Conservation (phyloP, 805 yeast genomes). For the Myxozyma udenii region DNA sequence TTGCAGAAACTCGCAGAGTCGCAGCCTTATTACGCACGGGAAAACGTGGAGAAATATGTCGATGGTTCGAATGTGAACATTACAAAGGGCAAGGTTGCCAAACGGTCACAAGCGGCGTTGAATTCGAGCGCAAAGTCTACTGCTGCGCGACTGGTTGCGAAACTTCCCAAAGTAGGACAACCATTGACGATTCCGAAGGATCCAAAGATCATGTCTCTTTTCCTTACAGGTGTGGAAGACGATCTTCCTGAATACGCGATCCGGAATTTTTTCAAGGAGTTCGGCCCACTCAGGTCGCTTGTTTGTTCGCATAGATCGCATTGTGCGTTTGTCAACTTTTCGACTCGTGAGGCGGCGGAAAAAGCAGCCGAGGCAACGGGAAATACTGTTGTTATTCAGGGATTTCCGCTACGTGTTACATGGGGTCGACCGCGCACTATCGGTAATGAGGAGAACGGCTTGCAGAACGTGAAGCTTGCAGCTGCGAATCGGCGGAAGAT, state of each 20-base stretch:
- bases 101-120: conserved; percentile 16
- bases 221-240: conserved; percentile 70
- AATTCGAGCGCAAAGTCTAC: conserved; percentile 40
- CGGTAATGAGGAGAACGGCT: conserved; percentile 24
- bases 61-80: conserved; percentile 4
- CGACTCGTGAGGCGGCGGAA: conserved; percentile 52
- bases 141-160: conserved; percentile 51
- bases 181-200: conserved; percentile 42
- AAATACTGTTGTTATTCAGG: conserved; percentile 21
- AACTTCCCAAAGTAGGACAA: conserved; percentile 57
- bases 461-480: conserved; percentile 24
- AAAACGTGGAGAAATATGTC: conserved; percentile 23
- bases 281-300: conserved; percentile 50
- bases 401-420: conserved; percentile 30
- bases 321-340: conserved; percentile 63
- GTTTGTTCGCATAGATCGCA: conserved; percentile 56
- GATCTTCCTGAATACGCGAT: conserved; percentile 64
- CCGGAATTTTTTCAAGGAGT: conserved; percentile 47
- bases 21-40: conserved; percentile 34
- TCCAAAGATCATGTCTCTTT: conserved; percentile 52
- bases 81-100: conserved; percentile 1
- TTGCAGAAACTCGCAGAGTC: conserved; percentile 47
- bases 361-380: conserved; percentile 37
- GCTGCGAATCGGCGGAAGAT: conserved; percentile 24
- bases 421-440: conserved; percentile 34